Percentiles rank a stretch among this genome's conserved stretches.
These are phyloP conservation scores for Yarrowia keelungensis DNA, from an alignment of 805 yeast genomes.

Conservation along the genomic window DNA sequence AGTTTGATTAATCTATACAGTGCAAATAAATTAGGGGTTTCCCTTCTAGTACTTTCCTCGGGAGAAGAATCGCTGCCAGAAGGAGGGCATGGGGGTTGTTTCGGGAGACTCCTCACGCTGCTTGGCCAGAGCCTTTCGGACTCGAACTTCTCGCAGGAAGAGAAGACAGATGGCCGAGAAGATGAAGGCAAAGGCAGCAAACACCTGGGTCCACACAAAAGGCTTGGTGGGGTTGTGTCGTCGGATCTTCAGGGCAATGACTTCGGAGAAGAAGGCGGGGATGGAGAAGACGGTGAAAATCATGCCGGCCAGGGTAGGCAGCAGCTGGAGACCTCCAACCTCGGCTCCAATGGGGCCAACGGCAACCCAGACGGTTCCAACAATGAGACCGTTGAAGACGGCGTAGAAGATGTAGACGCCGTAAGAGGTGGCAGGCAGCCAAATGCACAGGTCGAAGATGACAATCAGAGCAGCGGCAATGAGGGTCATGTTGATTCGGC, in stretches of 20 bases:
- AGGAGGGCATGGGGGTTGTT: conserved; percentile 27
- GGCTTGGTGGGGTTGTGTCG: conserved; percentile 20
- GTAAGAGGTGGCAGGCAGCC: conserved; percentile 41
- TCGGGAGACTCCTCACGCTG: conserved; percentile 28
- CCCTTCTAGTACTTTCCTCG: conserved; percentile 21
- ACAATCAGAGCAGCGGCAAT: conserved; percentile 49
- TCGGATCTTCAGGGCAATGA: conserved; percentile 33
- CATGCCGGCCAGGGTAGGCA: conserved; percentile 34
- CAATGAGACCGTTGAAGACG: conserved; percentile 50
- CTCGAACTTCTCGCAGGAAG: conserved; percentile 34
- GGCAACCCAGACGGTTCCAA: conserved; percentile 46
- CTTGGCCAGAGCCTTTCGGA: conserved; percentile 26
- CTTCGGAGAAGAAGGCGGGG: conserved; percentile 38
- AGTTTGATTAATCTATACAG: conserved; percentile 24
- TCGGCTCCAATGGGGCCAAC: conserved; percentile 38
- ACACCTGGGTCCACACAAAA: conserved; percentile 37
- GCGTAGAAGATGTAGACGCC: conserved; percentile 46
- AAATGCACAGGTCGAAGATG: conserved; percentile 45
- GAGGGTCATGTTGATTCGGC: conserved; percentile 54
- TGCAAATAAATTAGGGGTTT: conserved; percentile 13
- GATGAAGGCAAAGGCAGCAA: conserved; percentile 35
- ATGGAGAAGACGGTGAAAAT: conserved; percentile 34
- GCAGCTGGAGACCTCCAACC: conserved; percentile 37
- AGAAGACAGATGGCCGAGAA: conserved; percentile 23
- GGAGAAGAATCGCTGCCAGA: conserved; percentile 33